These are phyloP conservation scores for Corylus avellana DNA, from an alignment of 306 rosid species.

Conservation along the genomic window DNA sequence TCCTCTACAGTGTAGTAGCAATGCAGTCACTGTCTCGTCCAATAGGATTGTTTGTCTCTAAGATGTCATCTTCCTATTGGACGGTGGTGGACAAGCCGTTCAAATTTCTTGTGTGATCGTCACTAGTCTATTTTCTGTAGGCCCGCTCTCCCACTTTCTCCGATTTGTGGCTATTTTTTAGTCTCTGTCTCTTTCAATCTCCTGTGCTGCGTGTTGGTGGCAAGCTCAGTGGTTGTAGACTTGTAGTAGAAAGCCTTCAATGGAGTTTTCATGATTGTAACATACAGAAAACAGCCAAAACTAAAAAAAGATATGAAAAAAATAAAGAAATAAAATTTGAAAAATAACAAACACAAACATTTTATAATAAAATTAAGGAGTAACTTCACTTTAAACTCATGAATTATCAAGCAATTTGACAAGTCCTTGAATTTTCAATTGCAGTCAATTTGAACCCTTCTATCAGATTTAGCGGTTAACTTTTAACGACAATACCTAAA, in stretches of 20 bases:
- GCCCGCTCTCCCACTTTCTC: not conserved
- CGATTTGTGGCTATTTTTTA: slow-evolving; percentile 8
- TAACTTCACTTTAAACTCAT: too few relatives aligned
- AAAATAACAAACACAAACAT: too few relatives aligned
- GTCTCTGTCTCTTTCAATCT: not conserved
- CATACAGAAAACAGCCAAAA: too few relatives aligned
- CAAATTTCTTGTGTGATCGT: not conserved
- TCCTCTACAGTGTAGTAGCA: not conserved
- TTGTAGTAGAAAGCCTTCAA: not conserved
- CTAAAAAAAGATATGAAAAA: too few relatives aligned
- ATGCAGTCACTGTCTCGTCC: not conserved
- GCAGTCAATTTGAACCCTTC: too few relatives aligned
- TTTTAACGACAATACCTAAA: too few relatives aligned
- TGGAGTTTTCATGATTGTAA: not conserved
- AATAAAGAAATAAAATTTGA: too few relatives aligned
- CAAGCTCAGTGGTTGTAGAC: not conserved
- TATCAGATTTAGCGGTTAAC: too few relatives aligned
- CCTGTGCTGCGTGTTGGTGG: too few relatives aligned
- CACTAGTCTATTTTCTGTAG: not conserved
- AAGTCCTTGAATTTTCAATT: too few relatives aligned
- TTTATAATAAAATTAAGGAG: too few relatives aligned
- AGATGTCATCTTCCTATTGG: slow-evolving; percentile 4
- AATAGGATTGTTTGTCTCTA: not conserved
- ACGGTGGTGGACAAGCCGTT: not conserved
- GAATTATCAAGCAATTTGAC: too few relatives aligned